Evolutionary conservation across 805 yeast species (phyloP).

Genomic region (Kuraishia piskuri): DNA sequence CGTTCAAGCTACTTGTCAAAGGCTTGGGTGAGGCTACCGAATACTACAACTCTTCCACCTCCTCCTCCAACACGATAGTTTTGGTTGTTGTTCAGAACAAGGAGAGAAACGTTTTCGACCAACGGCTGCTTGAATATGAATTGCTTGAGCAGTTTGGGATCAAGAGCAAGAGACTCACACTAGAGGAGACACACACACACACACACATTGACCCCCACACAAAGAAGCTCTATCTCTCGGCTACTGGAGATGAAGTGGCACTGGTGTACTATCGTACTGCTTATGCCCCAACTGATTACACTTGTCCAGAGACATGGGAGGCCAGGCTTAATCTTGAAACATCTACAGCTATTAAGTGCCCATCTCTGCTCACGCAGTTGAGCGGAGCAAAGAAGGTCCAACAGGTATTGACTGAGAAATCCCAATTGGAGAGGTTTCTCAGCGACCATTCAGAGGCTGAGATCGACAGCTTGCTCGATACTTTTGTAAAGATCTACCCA

Average conservation of each 20-base stretch:
- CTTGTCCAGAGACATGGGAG: slow-evolving; percentile 61
- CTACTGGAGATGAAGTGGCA: slow-evolving; percentile 63
- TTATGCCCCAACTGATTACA: slow-evolving; percentile 78
- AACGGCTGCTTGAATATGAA: slow-evolving; percentile 71
- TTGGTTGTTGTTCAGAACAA: slow-evolving; percentile 75
- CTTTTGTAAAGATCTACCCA: slow-evolving; percentile 86
- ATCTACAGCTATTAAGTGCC: slow-evolving; percentile 82
- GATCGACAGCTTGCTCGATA: slow-evolving; percentile 29
- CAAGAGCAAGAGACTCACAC: slow-evolving; percentile 55
- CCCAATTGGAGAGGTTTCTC: slow-evolving; percentile 38
- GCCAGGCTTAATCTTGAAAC: slow-evolving; percentile 67
- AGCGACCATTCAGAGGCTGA: slow-evolving; percentile 23
- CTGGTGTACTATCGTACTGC: slow-evolving; percentile 90
- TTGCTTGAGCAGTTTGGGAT: slow-evolving; percentile 49
- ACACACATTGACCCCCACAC: slow-evolving; percentile 30
- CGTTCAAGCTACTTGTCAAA: slow-evolving; percentile 49
- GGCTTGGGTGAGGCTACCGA: slow-evolving; percentile 64
- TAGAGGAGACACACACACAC: slow-evolving; percentile 43
- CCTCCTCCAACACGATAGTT: slow-evolving; percentile 40
- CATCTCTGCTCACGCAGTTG: slow-evolving; percentile 79
- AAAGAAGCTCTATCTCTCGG: slow-evolving; percentile 42
- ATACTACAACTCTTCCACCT: slow-evolving; percentile 32
- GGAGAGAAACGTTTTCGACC: slow-evolving; percentile 90
- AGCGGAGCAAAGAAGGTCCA: slow-evolving; percentile 93
- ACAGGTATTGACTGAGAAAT: slow-evolving; percentile 64